These are phyloP conservation scores for Lippia alba DNA, from an alignment of 305 asterid genomes.

Conservation along the genomic window DNA sequence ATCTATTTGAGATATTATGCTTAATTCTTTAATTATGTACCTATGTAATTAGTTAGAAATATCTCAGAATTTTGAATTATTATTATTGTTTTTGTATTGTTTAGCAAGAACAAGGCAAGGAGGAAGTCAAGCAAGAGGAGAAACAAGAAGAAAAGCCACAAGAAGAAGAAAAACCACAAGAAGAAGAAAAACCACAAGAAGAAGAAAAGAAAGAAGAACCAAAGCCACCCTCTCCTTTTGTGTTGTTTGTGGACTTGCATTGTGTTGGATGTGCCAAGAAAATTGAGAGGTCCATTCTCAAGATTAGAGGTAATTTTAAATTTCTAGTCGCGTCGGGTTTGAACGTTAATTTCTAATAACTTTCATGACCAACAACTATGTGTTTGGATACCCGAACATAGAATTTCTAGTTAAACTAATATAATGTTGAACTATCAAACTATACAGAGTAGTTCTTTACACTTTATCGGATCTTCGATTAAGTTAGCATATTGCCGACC, in stretches of 20 bases:
- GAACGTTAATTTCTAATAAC: not conserved
- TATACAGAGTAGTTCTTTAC: no score
- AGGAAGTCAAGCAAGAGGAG: slow-evolving; percentile 50
- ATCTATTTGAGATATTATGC: no score
- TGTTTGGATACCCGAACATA: no score
- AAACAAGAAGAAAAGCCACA: slow-evolving; percentile 45
- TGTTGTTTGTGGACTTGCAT: slow-evolving; percentile 78
- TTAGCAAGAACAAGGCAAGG: slow-evolving; percentile 48
- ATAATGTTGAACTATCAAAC: no score
- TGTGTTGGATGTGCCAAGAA: slow-evolving; percentile 94
- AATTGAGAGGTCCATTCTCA: slow-evolving; percentile 72
- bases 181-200: slow-evolving; percentile 31
- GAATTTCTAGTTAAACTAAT: no score
- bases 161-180: slow-evolving; percentile 29
- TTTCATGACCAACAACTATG: no score
- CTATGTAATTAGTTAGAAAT: not conserved
- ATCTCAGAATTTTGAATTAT: not conserved
- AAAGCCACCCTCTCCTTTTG: slow-evolving; percentile 67
- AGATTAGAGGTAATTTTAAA: slow-evolving; percentile 62
- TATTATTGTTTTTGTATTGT: not conserved
- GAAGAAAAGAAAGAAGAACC: slow-evolving; percentile 58
- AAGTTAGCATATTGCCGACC: no score
- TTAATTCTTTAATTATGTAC: not conserved
- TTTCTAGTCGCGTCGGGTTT: not conserved
- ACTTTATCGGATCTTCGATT: no score